Percentiles rank a stretch among this genome's conserved stretches.
These are phyloP conservation scores for Fusarium napiforme DNA, from an alignment of 2,329 filamentous ascomycete species.

Conservation along the genomic window DNA sequence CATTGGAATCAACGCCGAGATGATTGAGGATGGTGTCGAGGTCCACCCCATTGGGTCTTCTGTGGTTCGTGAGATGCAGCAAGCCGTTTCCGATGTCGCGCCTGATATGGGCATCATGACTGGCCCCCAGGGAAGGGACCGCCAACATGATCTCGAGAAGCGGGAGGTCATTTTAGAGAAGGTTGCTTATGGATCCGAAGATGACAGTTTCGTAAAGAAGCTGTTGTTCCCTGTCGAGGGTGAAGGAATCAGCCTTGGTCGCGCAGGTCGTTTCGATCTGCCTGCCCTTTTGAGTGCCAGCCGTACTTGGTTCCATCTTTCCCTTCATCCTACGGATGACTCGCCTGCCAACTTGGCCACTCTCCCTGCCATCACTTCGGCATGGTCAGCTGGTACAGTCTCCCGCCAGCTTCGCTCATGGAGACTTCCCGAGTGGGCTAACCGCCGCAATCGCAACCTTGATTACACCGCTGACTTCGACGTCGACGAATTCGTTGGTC, in stretches of 20 bases:
- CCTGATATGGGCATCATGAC: constrained; percentile 81
- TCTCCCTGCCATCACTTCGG: constrained; percentile 76
- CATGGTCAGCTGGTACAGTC: constrained; percentile 93
- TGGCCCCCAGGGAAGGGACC: constrained; percentile 74
- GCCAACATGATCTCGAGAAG: constrained; percentile 82
- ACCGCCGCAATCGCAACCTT: constrained; percentile 87
- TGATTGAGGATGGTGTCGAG: constrained; percentile 95
- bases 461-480: constrained; percentile 99
- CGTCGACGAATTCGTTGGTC: constrained; percentile 86
- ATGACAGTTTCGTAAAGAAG: constrained; percentile 83
- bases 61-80: constrained; percentile 86
- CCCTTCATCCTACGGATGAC: constrained; percentile 91
- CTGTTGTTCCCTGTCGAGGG: constrained; percentile 82
- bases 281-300: constrained; percentile 80
- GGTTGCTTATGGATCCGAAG: constrained; percentile 82
- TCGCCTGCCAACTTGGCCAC: constrained; percentile 79
- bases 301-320: constrained; percentile 94
- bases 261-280: constrained; percentile 82
- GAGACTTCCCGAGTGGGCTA: constrained; percentile 96
- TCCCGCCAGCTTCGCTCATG: constrained; percentile 93
- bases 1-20: constrained; percentile 94
- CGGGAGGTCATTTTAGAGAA: constrained; percentile 87
- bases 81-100: constrained; percentile 79
- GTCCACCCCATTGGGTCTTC: constrained; percentile 79
- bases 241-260: constrained; percentile 83